phyloP scores from a whole-genome alignment of 768 basidiomycete species.

The Mycena kentingensis region DNA sequence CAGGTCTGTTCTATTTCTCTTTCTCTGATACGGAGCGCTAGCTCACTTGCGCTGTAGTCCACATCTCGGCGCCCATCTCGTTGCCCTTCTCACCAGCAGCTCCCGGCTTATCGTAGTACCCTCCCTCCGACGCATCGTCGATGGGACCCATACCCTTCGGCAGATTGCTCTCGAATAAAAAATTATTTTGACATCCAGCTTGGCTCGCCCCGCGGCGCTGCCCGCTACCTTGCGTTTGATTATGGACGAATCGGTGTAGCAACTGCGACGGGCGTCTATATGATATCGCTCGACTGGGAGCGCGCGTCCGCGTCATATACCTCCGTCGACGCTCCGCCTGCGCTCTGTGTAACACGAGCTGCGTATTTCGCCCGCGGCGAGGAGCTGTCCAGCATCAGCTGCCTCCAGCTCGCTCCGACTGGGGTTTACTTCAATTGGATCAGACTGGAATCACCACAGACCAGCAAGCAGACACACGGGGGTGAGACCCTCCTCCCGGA shows the following conservation, averaged over 20 bases:
- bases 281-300: slow-evolving; percentile 14
- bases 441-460: neutral
- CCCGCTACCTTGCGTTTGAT: slow-evolving; percentile 18
- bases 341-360: slow-evolving; percentile 9
- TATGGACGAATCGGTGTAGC: slow-evolving; percentile 15
- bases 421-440: slow-evolving; percentile 16
- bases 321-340: neutral
- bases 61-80: slow-evolving; percentile 54
- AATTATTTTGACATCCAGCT: slow-evolving; percentile 21
- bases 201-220: slow-evolving; percentile 6
- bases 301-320: neutral
- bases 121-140: slow-evolving; percentile 42
- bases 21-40: neutral
- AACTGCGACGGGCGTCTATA: slow-evolving; percentile 17
- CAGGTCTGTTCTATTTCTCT: slow-evolving; percentile 36
- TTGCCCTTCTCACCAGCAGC: slow-evolving; percentile 37
- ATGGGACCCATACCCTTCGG: slow-evolving; percentile 18
- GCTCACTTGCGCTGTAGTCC: slow-evolving; percentile 33
- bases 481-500: too few relatives aligned
- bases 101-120: slow-evolving; percentile 46
- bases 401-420: slow-evolving; percentile 16
- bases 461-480: too few relatives aligned
- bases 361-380: slow-evolving; percentile 14
- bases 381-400: slow-evolving; percentile 1
- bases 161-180: slow-evolving; percentile 20